These are phyloP conservation scores for Sugiyamaella qingdaonensis DNA, from an alignment of 805 yeast species.

Conservation along the genomic window DNA sequence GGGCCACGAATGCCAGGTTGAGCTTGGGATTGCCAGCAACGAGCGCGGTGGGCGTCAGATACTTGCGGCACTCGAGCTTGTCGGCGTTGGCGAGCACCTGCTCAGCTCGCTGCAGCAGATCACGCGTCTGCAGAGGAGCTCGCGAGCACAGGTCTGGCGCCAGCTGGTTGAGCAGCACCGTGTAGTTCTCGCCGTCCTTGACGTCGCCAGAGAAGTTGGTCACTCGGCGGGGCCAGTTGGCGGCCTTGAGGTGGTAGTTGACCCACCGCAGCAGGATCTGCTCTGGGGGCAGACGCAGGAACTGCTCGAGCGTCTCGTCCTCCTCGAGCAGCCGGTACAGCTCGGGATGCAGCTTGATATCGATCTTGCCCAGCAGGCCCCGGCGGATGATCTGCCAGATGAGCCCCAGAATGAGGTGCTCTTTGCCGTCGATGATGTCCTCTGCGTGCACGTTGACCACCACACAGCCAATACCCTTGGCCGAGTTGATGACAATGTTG, in stretches of 20 bases:
- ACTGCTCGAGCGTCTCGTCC: slow-evolving; percentile 95
- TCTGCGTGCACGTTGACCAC: slow-evolving; percentile 98
- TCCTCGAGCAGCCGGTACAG: slow-evolving; percentile 90
- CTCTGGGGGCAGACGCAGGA: slow-evolving; percentile 94
- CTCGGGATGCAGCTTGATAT: slow-evolving; percentile 94
- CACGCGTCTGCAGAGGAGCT: slow-evolving; percentile 73
- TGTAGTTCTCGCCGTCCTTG: slow-evolving; percentile 92
- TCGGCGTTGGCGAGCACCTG: slow-evolving; percentile 84
- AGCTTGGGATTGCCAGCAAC: slow-evolving; percentile 96
- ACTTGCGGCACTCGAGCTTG: slow-evolving; percentile 85
- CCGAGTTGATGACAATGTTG: slow-evolving; percentile 95
- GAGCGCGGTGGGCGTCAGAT: slow-evolving; percentile 86
- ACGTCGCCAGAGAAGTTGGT: slow-evolving; percentile 83
- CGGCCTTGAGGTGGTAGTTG: slow-evolving; percentile 91
- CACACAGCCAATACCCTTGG: slow-evolving; percentile 97
- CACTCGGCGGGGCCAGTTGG: slow-evolving; percentile 84
- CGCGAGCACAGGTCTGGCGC: slow-evolving; percentile 78
- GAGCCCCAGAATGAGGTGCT: slow-evolving; percentile 88
- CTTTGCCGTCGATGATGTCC: slow-evolving; percentile 94
- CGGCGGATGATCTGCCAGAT: slow-evolving; percentile 98
- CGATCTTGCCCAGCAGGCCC: slow-evolving; percentile 91
- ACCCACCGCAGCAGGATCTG: slow-evolving; percentile 96
- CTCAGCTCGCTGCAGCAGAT: slow-evolving; percentile 79
- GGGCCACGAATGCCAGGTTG: slow-evolving; percentile 96
- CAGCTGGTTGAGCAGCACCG: slow-evolving; percentile 82